Evolutionary conservation across 1,139 yeast species (phyloP), one percentile per base, ranked within the genome.

Genomic region (Candida tetrigidarum): DNA sequence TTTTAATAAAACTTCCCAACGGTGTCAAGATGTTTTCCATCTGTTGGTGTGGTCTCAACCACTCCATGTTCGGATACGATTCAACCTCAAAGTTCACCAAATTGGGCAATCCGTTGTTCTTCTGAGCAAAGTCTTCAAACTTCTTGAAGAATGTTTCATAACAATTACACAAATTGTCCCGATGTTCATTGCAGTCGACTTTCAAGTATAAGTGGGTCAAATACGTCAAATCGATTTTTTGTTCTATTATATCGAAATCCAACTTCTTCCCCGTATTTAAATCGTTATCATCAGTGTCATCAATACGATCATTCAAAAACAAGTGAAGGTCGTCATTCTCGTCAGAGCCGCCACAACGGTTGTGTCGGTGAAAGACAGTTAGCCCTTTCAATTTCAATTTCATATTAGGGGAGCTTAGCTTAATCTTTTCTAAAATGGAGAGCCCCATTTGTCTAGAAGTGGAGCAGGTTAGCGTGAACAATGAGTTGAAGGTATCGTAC

Each of bases 41-140:
- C 14, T 69, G 55, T 50, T 68, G 71, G 43, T 66, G 69, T 5
- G 76, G 75, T 29, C 74, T 56, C 28, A 68, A 53, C 76, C 76
- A 71, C 43, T 70, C 74, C 25, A 60, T 47, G 44, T 62, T 64
- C n/a, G 74, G 73, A 46, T 62, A 67, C 27, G 66, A 55, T 49
- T 67, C 73, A 35, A 69, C 47, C 47, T 65, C 70, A 41, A 70
- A 63, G 42, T 62, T 61, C 8, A 34, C 44, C 39, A 71, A 54
- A 42, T 66, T 66, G 8, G 72, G 72, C 39, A 70, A 54, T 0
- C 74, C 74, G 25, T 48, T 50, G 49, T 68, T 49, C 1, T 44
- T 14, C 2, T 34, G 38, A 10, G 66, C 55, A 49, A 49, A 67
- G 2, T 41, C 19, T 0, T 66, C 49, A 15, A 70, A 61, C 29